These are phyloP conservation scores for Fomitopsis schrenkii DNA, from an alignment of 1,284 basidiomycete genomes.

Conservation along the genomic window DNA sequence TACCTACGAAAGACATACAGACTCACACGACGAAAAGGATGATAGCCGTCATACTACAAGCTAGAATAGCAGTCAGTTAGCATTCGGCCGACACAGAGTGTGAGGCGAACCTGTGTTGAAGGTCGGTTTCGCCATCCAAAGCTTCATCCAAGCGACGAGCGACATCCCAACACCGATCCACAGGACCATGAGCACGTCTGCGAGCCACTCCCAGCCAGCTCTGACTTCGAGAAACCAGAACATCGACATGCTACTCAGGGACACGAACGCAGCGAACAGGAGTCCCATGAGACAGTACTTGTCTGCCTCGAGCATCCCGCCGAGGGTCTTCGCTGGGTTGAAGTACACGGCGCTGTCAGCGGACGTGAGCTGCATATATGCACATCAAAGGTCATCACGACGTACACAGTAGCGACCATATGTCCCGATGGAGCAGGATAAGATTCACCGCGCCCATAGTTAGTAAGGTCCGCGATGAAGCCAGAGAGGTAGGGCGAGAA, in stretches of 20 bases:
- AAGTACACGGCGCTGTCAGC: conserved; percentile 69
- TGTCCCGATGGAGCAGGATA: conserved; percentile 74
- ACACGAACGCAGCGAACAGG: conserved; percentile 70
- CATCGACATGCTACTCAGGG: conserved; percentile 70
- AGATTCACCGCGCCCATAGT: conserved; percentile 57
- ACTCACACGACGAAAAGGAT: conserved; percentile 81
- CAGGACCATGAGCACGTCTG: conserved; percentile 62
- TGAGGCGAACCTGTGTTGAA: conserved; percentile 79
- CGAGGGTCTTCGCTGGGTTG: conserved; percentile 83
- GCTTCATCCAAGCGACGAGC: conserved; percentile 80
- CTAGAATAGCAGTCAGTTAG: conserved; percentile 32
- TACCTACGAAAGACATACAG: conserved; percentile 4
- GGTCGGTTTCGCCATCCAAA: conserved; percentile 85
- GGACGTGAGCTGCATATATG: not conserved
- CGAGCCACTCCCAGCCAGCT: conserved; percentile 66
- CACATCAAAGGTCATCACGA: not conserved
- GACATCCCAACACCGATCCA: conserved; percentile 87
- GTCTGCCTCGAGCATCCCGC: conserved; percentile 89
- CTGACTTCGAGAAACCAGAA: conserved; percentile 75
- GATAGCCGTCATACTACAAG: conserved; percentile 89
- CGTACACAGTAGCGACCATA: conserved; percentile 79
- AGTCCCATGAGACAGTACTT: conserved; percentile 73
- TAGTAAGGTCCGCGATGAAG: conserved; percentile 59
- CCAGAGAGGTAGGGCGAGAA: conserved; percentile 72
- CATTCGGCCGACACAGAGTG: not conserved